Conservation (phyloP, 2,329 filamentous ascomycete genomes). For the Camptophora hylomeconis region DNA sequence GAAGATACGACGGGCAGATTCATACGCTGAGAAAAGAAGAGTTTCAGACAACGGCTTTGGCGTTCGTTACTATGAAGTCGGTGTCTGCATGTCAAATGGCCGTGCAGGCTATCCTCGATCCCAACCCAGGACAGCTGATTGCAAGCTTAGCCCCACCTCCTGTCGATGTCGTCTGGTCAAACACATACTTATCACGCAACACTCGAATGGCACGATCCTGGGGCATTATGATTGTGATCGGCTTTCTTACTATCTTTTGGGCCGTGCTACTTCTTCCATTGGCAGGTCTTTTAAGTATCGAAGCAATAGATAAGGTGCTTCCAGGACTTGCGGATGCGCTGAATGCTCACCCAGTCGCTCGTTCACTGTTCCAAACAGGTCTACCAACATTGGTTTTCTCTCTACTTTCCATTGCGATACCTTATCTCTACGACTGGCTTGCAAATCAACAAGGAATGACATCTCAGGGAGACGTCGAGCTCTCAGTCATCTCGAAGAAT, state of each 20-base stretch:
- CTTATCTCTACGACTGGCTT: constrained; percentile 88
- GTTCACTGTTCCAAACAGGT: constrained; percentile 73
- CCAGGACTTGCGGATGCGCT: constrained; percentile 55
- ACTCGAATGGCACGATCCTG: constrained; percentile 67
- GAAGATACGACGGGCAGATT: constrained; percentile 65
- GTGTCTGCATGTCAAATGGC: constrained; percentile 90
- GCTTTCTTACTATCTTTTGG: constrained; percentile 76
- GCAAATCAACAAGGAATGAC: constrained; percentile 89
- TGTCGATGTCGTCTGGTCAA: constrained; percentile 86
- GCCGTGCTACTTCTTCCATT: constrained; percentile 67
- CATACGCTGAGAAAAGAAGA: constrained; percentile 55
- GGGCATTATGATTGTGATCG: constrained; percentile 72
- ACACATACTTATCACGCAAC: constrained; percentile 70
- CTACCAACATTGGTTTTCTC: constrained; percentile 77
- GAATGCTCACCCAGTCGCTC: constrained; percentile 52
- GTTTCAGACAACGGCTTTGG: constrained; percentile 66
- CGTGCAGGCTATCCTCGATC: constrained; percentile 85
- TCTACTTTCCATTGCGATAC: constrained; percentile 75
- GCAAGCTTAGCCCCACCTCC: constrained; percentile 80
- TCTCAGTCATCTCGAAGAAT: constrained; percentile 94
- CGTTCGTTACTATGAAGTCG: constrained; percentile 95
- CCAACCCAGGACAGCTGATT: constrained; percentile 70
- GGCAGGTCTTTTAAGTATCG: constrained; percentile 66
- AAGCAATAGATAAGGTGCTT: constrained; percentile 61
- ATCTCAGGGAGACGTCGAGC: constrained; percentile 83